Evolutionary conservation across 176 grass and related monocot species (phyloP).

Genomic region (Aegilops tauschii): DNA sequence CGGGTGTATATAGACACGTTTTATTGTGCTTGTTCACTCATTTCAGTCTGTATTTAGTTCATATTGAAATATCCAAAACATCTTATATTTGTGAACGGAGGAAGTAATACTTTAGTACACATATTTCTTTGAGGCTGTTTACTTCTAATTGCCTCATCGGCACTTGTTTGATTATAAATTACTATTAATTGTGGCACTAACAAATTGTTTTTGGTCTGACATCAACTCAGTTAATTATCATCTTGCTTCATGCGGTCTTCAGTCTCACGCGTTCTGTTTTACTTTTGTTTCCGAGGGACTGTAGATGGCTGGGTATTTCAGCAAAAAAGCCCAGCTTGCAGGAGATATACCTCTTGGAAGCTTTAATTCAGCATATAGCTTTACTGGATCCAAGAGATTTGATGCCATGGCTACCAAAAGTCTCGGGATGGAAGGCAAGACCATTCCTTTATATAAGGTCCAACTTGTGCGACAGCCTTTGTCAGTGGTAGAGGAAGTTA

Average conservation of each 20-base stretch:
- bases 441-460: constrained; percentile 47
- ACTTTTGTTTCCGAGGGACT: not conserved
- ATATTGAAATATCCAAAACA: too few relatives aligned
- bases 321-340: constrained; percentile 38
- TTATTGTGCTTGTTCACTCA: too few relatives aligned
- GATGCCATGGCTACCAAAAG: constrained; percentile 56
- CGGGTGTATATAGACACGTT: too few relatives aligned
- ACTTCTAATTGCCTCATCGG: not conserved
- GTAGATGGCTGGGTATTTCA: constrained; percentile 70
- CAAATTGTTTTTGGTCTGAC: constrained; percentile 18
- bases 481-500: constrained; percentile 46
- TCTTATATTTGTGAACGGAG: too few relatives aligned
- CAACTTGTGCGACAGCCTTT: constrained; percentile 30
- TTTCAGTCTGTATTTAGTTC: too few relatives aligned
- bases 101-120: not conserved
- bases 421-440: constrained; percentile 50
- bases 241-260: not conserved
- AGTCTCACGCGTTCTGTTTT: constrained; percentile 15
- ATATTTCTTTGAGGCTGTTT: not conserved
- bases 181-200: not conserved
- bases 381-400: constrained; percentile 59
- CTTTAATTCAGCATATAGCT: constrained; percentile 60
- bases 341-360: constrained; percentile 52
- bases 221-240: not conserved
- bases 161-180: not conserved